Evolutionary conservation across 495 filamentous ascomycete species (phyloP).

Genomic region (Hyaloscypha variabilis): DNA sequence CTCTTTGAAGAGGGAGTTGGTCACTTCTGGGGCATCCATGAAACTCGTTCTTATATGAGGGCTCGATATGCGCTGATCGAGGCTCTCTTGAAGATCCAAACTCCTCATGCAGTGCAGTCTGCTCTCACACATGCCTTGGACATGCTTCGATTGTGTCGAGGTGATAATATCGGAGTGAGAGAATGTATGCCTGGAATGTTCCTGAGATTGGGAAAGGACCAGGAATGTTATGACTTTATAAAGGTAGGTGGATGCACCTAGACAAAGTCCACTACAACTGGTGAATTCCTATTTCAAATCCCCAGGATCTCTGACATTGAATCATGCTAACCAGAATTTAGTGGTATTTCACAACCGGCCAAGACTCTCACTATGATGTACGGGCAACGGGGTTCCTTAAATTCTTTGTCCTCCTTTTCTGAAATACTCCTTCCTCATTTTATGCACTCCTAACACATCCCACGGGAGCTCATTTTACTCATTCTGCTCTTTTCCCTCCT

Average conservation of each 20-base stretch:
- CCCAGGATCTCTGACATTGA: too few relatives aligned
- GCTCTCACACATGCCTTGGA: constrained; percentile 40
- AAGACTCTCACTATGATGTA: constrained; percentile 37
- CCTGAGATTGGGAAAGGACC: constrained; percentile 51
- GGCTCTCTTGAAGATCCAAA: constrained; percentile 37
- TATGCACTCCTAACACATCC: too few relatives aligned
- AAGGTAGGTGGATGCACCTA: background rate
- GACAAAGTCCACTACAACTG: too few relatives aligned
- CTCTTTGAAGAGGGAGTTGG: constrained; percentile 41
- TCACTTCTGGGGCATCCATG: constrained; percentile 41
- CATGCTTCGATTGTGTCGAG: constrained; percentile 42
- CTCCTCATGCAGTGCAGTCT: constrained; percentile 38
- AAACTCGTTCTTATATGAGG: constrained; percentile 48
- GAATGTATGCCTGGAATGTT: constrained; percentile 42
- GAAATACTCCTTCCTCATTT: too few relatives aligned
- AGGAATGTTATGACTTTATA: constrained; percentile 58
- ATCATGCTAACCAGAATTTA: constrained; percentile 31
- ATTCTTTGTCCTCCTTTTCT: too few relatives aligned
- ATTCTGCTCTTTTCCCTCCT: too few relatives aligned
- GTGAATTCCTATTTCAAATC: too few relatives aligned
- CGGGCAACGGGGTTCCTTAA: too few relatives aligned
- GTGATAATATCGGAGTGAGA: constrained; percentile 50
- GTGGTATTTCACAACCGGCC: constrained; percentile 42
- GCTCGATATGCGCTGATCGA: constrained; percentile 37
- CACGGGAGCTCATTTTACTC: too few relatives aligned